phyloP scores from a whole-genome alignment of 805 yeast genomes.

The Starmerella etchellsii region DNA sequence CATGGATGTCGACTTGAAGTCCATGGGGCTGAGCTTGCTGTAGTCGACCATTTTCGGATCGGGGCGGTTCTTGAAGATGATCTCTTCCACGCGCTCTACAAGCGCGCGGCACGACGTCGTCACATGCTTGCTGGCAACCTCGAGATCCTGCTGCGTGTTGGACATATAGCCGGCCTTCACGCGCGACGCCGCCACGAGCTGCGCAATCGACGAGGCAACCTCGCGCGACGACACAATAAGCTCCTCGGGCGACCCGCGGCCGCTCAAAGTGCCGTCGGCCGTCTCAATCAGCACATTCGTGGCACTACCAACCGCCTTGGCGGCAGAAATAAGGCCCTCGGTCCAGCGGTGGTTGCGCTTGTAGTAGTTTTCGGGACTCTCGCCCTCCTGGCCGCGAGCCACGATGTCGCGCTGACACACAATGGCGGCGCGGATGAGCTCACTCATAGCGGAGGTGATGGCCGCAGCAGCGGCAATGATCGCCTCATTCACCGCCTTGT shows the following conservation, averaged over 20 bases:
- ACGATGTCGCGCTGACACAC: conserved; percentile 75
- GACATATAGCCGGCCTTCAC: conserved; percentile 71
- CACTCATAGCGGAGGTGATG: conserved; percentile 63
- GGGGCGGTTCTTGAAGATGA: conserved; percentile 33
- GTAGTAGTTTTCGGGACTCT: conserved; percentile 60
- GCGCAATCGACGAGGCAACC: conserved; percentile 86
- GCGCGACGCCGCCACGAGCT: conserved; percentile 80
- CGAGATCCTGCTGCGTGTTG: conserved; percentile 61
- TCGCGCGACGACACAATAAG: conserved; percentile 82
- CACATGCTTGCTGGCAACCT: conserved; percentile 54
- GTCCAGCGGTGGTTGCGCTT: conserved; percentile 87
- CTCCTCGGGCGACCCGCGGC: conserved; percentile 60
- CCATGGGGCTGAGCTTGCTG: conserved; percentile 56
- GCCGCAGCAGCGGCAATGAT: conserved; percentile 67
- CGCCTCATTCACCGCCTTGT: conserved; percentile 61
- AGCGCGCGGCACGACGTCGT: conserved; percentile 62
- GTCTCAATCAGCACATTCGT: conserved; percentile 69
- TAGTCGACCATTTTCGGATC: conserved; percentile 43
- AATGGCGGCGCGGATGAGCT: conserved; percentile 60
- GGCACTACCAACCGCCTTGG: conserved; percentile 71
- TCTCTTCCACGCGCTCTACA: conserved; percentile 55
- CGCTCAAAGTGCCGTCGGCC: conserved; percentile 71
- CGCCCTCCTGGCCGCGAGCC: conserved; percentile 51
- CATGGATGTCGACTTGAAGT: conserved; percentile 77
- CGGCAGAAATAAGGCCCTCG: conserved; percentile 82